These are phyloP conservation scores for Cercospora canescens DNA, from an alignment of 2,329 filamentous ascomycete genomes.

Conservation along the genomic window DNA sequence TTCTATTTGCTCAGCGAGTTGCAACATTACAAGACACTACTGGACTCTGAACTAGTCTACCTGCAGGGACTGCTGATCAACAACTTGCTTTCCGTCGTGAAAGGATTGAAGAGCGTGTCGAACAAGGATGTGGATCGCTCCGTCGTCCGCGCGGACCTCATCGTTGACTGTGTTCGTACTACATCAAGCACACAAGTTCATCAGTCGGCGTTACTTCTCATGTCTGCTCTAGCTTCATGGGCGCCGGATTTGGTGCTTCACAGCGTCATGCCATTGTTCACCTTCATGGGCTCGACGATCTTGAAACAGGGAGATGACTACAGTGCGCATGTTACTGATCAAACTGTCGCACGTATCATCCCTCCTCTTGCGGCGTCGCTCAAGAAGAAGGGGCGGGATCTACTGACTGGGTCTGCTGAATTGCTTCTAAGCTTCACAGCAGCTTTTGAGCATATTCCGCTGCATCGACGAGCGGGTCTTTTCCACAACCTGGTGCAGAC, in stretches of 20 bases:
- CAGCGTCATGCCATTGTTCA: constrained; percentile 99
- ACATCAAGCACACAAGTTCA: constrained; percentile 92
- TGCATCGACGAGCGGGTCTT: constrained; percentile 76
- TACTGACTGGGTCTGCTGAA: constrained; percentile 80
- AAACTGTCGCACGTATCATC: constrained; percentile 89
- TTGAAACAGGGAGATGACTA: constrained; percentile 94
- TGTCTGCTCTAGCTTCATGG: constrained; percentile 81
- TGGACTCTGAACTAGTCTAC: constrained; percentile 86
- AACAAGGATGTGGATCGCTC: constrained; percentile 66
- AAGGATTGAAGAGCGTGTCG: constrained; percentile 61
- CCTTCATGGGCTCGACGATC: constrained; percentile 92
- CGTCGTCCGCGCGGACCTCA: constrained; percentile 80
- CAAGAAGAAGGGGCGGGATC: constrained; percentile 72
- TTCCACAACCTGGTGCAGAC: constrained; percentile 85
- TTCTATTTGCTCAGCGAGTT: constrained; percentile 86
- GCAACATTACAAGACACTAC: constrained; percentile 77
- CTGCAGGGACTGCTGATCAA: constrained; percentile 81
- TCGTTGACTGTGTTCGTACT: constrained; percentile 91
- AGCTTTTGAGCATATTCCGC: constrained; percentile 93
- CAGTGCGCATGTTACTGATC: constrained; percentile 92
- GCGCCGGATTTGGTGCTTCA: constrained; percentile 90
- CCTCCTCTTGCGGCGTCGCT: constrained; percentile 87
- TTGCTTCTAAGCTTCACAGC: constrained; percentile 94
- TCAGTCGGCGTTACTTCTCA: constrained; percentile 83
- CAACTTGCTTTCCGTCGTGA: constrained; percentile 80